Conservation (phyloP, 2,329 filamentous ascomycete species). For the Ophiocordyceps camponoti-saundersi region DNA sequence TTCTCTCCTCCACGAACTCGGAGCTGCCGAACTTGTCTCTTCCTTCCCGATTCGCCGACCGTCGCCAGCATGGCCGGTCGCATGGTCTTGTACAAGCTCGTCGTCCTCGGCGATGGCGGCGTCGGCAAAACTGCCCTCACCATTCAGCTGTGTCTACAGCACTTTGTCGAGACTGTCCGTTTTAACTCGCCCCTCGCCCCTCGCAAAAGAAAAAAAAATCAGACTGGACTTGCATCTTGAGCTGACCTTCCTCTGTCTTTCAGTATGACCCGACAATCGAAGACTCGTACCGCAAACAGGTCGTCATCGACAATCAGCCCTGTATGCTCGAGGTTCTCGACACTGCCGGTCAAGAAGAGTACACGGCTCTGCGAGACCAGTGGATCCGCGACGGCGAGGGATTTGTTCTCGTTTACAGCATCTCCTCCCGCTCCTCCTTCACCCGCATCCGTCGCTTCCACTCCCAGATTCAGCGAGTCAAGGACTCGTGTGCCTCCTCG, state of each 20-base stretch:
- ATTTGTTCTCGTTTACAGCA: conserved; percentile 94
- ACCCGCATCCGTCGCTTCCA: conserved; percentile 90
- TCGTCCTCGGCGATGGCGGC: conserved; percentile 86
- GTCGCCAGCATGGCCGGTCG: conserved; percentile 56
- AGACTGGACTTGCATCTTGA: neutral
- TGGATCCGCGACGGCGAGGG: conserved; percentile 99
- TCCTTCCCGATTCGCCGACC: neutral
- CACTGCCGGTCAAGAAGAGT: conserved; percentile 96
- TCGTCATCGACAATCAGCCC: conserved; percentile 84
- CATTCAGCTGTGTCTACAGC: conserved; percentile 92
- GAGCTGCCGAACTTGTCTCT: no score
- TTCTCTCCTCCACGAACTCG: neutral
- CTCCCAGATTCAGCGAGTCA: conserved; percentile 91
- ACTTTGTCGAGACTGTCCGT: conserved; percentile 86
- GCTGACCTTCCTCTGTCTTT: conserved; percentile 1
- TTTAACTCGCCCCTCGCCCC: neutral
- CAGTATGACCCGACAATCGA: conserved; percentile 80
- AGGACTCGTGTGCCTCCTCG: conserved; percentile 69
- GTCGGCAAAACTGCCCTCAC: conserved; percentile 89
- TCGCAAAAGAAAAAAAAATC: no score
- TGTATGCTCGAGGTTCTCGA: conserved; percentile 97
- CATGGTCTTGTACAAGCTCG: conserved; percentile 92
- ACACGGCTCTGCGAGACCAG: conserved; percentile 97
- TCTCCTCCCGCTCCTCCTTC: conserved; percentile 91
- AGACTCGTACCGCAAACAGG: conserved; percentile 75